A percentile compares a stretch with the other conserved stretches of the same genome.
Evolutionary conservation across 2,329 filamentous ascomycete genomes (phyloP).

Genomic region (Venturia effusa): DNA sequence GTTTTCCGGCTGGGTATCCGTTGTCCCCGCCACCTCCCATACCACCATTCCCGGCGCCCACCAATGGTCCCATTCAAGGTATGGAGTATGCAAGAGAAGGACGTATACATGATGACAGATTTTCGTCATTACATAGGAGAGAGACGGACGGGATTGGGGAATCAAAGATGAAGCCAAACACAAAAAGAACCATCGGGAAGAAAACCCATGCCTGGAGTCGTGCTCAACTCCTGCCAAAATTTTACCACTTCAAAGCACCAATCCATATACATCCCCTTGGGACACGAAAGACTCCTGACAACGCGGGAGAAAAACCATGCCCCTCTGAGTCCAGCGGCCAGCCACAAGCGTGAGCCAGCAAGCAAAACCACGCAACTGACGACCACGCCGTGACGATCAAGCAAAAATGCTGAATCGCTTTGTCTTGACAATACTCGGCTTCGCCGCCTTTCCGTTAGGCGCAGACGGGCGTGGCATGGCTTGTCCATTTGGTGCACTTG

Average conservation of each 20-base stretch:
- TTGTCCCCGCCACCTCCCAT: background rate
- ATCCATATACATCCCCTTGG: slow-evolving; percentile 6
- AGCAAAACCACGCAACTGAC: slow-evolving; percentile 13
- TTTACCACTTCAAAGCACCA: background rate
- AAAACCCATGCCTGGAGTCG: background rate
- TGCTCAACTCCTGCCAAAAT: background rate
- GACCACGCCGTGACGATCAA: slow-evolving; percentile 4
- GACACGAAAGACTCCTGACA: slow-evolving; percentile 20
- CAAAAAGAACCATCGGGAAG: background rate
- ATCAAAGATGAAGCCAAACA: background rate
- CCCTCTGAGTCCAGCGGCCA: slow-evolving; percentile 15
- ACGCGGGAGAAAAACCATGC: slow-evolving; percentile 20
- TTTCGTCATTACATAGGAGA: background rate
- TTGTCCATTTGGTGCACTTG: slow-evolving; percentile 3
- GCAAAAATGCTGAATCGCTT: slow-evolving; percentile 1
- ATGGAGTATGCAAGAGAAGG: background rate
- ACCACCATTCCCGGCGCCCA: background rate
- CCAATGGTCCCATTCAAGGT: background rate
- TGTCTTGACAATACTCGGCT: background rate
- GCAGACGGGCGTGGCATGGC: slow-evolving; percentile 5
- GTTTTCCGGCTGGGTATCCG: background rate
- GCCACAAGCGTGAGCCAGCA: slow-evolving; percentile 9
- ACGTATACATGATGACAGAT: background rate
- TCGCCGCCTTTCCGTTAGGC: slow-evolving; percentile 9
- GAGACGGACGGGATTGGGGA: background rate